Evolutionary conservation across 345 rosid species (phyloP), one percentile per base, ranked within the genome.

Genomic region (Salix exigua): DNA sequence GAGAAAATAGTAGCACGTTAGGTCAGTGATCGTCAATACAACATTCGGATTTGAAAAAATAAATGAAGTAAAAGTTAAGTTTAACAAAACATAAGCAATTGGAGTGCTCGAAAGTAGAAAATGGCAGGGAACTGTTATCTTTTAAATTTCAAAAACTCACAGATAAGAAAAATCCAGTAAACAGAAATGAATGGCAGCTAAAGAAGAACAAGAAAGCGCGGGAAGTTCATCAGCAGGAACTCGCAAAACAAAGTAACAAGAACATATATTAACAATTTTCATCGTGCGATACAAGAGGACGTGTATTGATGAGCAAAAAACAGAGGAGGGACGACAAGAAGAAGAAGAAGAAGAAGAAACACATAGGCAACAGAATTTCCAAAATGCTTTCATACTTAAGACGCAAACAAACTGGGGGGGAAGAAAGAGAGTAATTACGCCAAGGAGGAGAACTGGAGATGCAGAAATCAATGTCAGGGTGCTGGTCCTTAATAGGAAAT

Each of bases 401-500:
- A 58, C 19, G 23, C 18, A 58, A 14, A 7, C 53, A 73, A 25
- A n/a, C 13, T 40, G 44, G 37, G 37, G 14, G 62, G 16, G 37
- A 21, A 33, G 55, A 67, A 26, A 37, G n/a, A 65, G 51, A 51
- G 25, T 53, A 53, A 23, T 65, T 87, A 95, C 98, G 84, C 99
- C 99, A 95, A 25, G 87, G 51, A 50, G 99, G 99, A 78, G 85
- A 79, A 81, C 97, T 95, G 67, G 90, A 84, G 64, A 91, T 82
- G 81, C 97, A 93, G 78, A 71, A 83, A 42, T 91, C 96, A 37
- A 95, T 85, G 68, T 93, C 97, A 2, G 97, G 97, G 42, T 91
- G 97, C 88, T 95, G 97, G 66, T 90, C 94, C 78, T 88, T 93
- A 61, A 89, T 79, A 1, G 99, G 99, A 82, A 86, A 88, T 0